These are phyloP conservation scores for Colletotrichum musae DNA, from an alignment of 2,329 filamentous ascomycete species.

Conservation along the genomic window DNA sequence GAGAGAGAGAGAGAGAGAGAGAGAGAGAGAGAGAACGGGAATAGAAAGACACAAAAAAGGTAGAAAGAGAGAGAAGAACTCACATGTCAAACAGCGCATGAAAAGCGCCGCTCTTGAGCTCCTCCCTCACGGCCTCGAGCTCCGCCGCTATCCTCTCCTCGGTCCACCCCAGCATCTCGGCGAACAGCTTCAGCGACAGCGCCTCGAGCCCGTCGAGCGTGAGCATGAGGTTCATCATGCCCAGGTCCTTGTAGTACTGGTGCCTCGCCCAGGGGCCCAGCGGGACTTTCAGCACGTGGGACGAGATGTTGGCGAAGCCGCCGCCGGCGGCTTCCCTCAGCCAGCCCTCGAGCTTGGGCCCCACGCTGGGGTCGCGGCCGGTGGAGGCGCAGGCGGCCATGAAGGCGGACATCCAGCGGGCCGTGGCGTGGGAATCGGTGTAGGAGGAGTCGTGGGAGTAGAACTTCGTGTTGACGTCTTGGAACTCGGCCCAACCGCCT, in stretches of 20 bases:
- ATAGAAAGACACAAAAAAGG: not conserved
- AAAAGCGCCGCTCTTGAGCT: conserved; percentile 46
- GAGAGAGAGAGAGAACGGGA: too few relatives aligned
- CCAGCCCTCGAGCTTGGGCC: conserved; percentile 48
- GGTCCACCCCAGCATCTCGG: conserved; percentile 47
- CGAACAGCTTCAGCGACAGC: conserved; percentile 47
- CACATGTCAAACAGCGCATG: conserved; percentile 47
- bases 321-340: conserved; percentile 49
- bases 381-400: conserved; percentile 44
- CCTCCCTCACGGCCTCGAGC: conserved; percentile 48
- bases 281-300: conserved; percentile 49
- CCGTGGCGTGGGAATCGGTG: conserved; percentile 21
- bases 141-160: conserved; percentile 46
- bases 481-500: conserved; percentile 51
- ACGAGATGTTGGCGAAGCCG: conserved; percentile 53
- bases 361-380: conserved; percentile 51
- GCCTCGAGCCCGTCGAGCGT: conserved; percentile 45
- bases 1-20: too few relatives aligned
- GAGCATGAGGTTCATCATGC: conserved; percentile 42
- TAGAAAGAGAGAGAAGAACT: conserved; percentile 19
- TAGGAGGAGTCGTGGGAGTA: conserved; percentile 46
- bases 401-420: conserved; percentile 42
- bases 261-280: conserved; percentile 56
- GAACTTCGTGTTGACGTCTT: conserved; percentile 43
- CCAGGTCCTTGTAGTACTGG: conserved; percentile 49